phyloP scores from a whole-genome alignment of 1,284 basidiomycete species.

The Ustilago vetiveriae region DNA sequence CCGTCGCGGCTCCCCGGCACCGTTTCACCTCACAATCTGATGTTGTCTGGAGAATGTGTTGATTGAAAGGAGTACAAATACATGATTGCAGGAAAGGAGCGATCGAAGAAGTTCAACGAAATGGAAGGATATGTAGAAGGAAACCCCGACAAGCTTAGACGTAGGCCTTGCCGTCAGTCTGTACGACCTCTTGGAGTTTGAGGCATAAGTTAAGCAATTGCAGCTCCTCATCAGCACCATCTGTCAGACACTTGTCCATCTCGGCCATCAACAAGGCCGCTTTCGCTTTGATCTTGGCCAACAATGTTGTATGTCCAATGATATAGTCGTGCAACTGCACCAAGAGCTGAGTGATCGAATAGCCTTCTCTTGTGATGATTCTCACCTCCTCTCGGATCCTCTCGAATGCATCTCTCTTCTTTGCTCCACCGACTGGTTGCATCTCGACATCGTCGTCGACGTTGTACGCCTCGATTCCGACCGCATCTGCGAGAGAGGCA shows the following conservation, averaged over 20 bases:
- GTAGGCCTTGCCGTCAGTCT: constrained; percentile 39
- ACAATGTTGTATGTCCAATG: constrained; percentile 81
- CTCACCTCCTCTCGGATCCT: constrained; percentile 79
- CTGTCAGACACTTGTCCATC: constrained; percentile 93
- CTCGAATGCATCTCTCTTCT: constrained; percentile 73
- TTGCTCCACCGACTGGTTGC: constrained; percentile 69
- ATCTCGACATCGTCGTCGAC: constrained; percentile 69
- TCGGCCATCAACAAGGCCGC: constrained; percentile 89
- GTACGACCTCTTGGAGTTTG: constrained; percentile 70
- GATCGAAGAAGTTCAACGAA: background rate
- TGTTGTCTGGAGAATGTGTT: background rate
- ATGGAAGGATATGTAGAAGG: background rate
- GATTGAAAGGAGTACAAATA: constrained; percentile 14
- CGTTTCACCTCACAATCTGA: background rate
- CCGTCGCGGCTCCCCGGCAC: background rate
- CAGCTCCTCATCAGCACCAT: constrained; percentile 97
- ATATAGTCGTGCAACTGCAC: constrained; percentile 93
- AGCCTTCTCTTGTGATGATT: constrained; percentile 83
- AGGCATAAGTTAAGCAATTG: constrained; percentile 90
- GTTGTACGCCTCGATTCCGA: constrained; percentile 75
- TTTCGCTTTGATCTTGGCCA: constrained; percentile 81
- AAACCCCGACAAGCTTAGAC: constrained; percentile 6
- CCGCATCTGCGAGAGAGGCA: constrained; percentile 74
- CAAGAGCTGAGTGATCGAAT: constrained; percentile 88
- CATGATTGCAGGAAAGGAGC: constrained; percentile 5